phyloP scores from a whole-genome alignment of 257 asterid genomes.

The Lantana camara region DNA sequence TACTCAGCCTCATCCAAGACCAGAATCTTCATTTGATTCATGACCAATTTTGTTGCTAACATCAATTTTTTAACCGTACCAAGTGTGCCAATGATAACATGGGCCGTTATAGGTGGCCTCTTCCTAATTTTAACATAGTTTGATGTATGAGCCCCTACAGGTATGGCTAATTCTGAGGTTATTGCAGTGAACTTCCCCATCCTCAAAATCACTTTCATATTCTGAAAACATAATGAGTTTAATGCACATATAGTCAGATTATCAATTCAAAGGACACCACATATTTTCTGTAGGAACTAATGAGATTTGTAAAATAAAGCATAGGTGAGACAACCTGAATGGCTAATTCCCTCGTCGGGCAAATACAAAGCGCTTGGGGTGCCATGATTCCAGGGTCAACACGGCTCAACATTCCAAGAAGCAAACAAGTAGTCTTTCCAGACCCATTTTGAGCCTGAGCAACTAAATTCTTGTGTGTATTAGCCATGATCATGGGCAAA shows the following conservation, averaged over 20 bases:
- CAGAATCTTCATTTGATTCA: constrained; percentile 81
- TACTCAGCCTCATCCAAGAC: constrained; percentile 99
- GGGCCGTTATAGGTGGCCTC: constrained; percentile 68
- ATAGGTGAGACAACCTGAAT: constrained; percentile 78
- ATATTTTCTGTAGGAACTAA: too few relatives aligned
- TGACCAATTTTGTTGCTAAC: constrained; percentile 66
- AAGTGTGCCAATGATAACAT: constrained; percentile 94
- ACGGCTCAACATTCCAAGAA: constrained; percentile 97
- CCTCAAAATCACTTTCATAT: constrained; percentile 90
- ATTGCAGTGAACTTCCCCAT: constrained; percentile 75
- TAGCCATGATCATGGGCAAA: too few relatives aligned
- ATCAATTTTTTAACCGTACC: constrained; percentile 83
- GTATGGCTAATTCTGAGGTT: constrained; percentile 76
- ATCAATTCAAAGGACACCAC: too few relatives aligned
- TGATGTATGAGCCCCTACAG: constrained; percentile 51
- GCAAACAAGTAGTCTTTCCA: constrained; percentile 97
- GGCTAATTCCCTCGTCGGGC: constrained; percentile 96
- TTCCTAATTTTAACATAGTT: constrained; percentile 55
- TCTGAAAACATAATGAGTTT: too few relatives aligned
- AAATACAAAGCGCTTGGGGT: constrained; percentile 96
- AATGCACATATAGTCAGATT: too few relatives aligned
- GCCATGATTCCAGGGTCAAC: constrained; percentile 62
- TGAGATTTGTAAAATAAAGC: too few relatives aligned
- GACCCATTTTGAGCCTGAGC: too few relatives aligned
- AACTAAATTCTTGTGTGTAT: too few relatives aligned